These are phyloP conservation scores for Ascosphaera apis DNA, from an alignment of 2,329 filamentous ascomycete species.

Conservation along the genomic window DNA sequence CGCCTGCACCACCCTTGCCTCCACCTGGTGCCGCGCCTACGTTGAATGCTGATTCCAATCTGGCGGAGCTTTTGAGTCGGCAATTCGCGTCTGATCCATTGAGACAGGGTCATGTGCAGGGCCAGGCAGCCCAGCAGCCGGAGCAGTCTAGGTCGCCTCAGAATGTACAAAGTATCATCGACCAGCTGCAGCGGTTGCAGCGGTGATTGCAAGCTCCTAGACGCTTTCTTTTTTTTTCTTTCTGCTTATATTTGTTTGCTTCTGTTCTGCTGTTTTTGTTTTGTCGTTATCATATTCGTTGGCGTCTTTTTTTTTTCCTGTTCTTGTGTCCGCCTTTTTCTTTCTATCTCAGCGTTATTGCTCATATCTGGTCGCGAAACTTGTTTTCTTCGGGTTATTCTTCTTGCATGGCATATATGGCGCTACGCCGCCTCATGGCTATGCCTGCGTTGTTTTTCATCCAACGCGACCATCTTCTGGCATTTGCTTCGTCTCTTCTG, in stretches of 20 bases:
- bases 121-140: conserved; percentile 10
- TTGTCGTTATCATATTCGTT: too few species aligned
- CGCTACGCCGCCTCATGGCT: neutral
- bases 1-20: neutral
- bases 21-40: too few species aligned
- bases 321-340: conserved; percentile 3
- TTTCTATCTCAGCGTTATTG: conserved; percentile 8
- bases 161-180: conserved; percentile 26
- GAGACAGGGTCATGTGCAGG: conserved; percentile 6
- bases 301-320: neutral
- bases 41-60: neutral
- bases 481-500: neutral
- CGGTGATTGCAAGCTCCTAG: conserved; percentile 12
- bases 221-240: neutral
- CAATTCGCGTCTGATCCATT: conserved; percentile 2
- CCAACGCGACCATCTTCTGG: neutral
- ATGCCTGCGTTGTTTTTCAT: neutral
- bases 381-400: conserved; percentile 7
- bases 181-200: conserved; percentile 24
- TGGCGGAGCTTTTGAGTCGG: neutral
- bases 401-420: neutral
- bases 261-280: too few species aligned
- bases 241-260: neutral
- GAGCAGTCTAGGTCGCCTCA: conserved; percentile 12
- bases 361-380: conserved; percentile 7